A percentile compares a stretch with the other conserved stretches of the same genome.
phyloP scores from a whole-genome alignment of 805 yeast genomes.

The Ogataea kodamae region DNA sequence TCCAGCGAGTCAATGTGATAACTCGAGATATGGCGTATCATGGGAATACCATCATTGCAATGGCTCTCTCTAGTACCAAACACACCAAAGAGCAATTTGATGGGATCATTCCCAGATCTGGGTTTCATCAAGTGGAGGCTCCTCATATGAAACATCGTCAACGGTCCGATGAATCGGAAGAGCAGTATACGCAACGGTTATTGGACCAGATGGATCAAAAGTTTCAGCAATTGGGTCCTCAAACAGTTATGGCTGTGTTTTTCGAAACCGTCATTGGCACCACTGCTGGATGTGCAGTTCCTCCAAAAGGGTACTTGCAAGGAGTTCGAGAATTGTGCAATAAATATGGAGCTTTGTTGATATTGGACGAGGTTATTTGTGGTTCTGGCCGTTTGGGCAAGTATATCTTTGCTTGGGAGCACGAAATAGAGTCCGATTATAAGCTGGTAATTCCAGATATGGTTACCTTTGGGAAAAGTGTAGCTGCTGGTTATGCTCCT shows the following conservation, averaged over 20 bases:
- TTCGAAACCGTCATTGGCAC: constrained; percentile 47
- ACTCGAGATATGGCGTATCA: constrained; percentile 46
- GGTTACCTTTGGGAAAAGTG: constrained; percentile 47
- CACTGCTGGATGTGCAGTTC: constrained; percentile 41
- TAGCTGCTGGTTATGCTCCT: constrained; percentile 50
- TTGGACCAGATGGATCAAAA: constrained; percentile 38
- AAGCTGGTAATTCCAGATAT: constrained; percentile 47
- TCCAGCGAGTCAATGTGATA: constrained; percentile 38
- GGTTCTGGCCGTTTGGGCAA: constrained; percentile 53
- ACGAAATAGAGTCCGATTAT: constrained; percentile 30
- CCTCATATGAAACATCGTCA: constrained; percentile 23
- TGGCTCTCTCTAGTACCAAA: constrained; percentile 37
- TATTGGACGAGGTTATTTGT: constrained; percentile 85
- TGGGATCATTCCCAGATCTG: constrained; percentile 32
- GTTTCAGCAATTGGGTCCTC: constrained; percentile 40
- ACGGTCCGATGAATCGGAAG: constrained; percentile 27
- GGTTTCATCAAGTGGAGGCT: constrained; percentile 28
- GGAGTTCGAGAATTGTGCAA: constrained; percentile 63
- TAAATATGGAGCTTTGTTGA: constrained; percentile 90
- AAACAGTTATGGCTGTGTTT: constrained; percentile 39
- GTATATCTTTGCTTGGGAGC: constrained; percentile 42
- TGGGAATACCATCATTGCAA: constrained; percentile 46
- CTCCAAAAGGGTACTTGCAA: constrained; percentile 43
- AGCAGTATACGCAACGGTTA: constrained; percentile 35
- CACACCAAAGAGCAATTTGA: constrained; percentile 35